These are phyloP conservation scores for Phaffomyces thermotolerans DNA, from an alignment of 805 yeast species.

Conservation along the genomic window DNA sequence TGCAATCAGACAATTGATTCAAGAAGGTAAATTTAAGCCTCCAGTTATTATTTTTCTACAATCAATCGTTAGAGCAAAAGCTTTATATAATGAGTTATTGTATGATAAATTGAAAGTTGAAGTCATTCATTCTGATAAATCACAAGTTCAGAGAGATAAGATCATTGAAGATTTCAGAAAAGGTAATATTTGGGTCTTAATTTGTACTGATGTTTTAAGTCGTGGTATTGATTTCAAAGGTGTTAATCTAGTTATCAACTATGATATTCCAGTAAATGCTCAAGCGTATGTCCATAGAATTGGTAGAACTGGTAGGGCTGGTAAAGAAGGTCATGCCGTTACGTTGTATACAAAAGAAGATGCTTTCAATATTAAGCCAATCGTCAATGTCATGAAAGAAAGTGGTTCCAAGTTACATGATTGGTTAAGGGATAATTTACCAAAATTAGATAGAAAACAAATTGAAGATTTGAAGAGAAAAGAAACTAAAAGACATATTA, in stretches of 20 bases:
- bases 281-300: constrained; percentile 96
- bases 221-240: constrained; percentile 98
- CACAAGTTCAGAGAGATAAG: constrained; percentile 79
- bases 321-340: constrained; percentile 76
- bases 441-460: constrained; percentile 56
- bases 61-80: constrained; percentile 89
- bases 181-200: constrained; percentile 94
- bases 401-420: constrained; percentile 66
- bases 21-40: constrained; percentile 79
- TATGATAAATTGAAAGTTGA: constrained; percentile 92
- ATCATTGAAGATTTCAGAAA: constrained; percentile 76
- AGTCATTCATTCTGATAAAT: constrained; percentile 91
- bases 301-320: constrained; percentile 98
- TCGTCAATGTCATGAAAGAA: constrained; percentile 91
- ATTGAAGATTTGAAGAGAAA: constrained; percentile 53
- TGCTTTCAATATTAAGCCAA: constrained; percentile 62
- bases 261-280: constrained; percentile 91
- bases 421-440: constrained; percentile 74
- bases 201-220: constrained; percentile 92
- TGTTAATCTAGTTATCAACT: constrained; percentile 87
- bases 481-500: constrained; percentile 58
- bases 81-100: constrained; percentile 83
- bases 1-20: constrained; percentile 84
- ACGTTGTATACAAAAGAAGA: constrained; percentile 94
- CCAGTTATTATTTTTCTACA: constrained; percentile 91